These are phyloP conservation scores for Aspergillus niger DNA, from an alignment of 2,329 filamentous ascomycete genomes.

Conservation along the genomic window DNA sequence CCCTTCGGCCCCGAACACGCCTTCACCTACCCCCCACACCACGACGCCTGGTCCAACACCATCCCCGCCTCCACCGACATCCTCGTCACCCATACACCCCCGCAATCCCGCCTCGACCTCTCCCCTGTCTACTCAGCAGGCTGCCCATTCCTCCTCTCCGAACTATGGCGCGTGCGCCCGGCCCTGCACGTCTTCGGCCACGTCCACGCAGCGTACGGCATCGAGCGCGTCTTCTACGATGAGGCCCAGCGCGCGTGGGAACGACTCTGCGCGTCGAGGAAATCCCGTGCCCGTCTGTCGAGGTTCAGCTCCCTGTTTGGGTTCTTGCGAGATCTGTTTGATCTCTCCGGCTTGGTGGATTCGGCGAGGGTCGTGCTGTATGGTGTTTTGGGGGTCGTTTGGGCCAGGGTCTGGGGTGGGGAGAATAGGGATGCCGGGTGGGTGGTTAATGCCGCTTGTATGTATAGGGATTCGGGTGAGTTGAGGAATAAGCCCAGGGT, in stretches of 20 bases:
- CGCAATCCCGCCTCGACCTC: slow-evolving; percentile 67
- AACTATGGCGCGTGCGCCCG: slow-evolving; percentile 74
- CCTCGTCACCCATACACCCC: slow-evolving; percentile 78
- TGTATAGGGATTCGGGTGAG: slow-evolving; percentile 40
- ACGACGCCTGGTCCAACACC: slow-evolving; percentile 71
- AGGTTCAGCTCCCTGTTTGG: slow-evolving; percentile 30
- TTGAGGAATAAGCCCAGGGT: slow-evolving; percentile 43
- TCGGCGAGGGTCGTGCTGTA: slow-evolving; percentile 54
- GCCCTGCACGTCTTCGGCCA: slow-evolving; percentile 82
- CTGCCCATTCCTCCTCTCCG: slow-evolving; percentile 68
- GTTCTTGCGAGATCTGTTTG: slow-evolving; percentile 39
- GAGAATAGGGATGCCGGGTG: slow-evolving; percentile 48
- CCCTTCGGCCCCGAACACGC: slow-evolving; percentile 73
- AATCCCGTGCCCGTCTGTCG: slow-evolving; percentile 24
- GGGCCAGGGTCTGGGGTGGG: slow-evolving; percentile 62
- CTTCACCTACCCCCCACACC: slow-evolving; percentile 70
- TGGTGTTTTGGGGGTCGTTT: slow-evolving; percentile 59
- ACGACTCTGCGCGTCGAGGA: slow-evolving; percentile 53
- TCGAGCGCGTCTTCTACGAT: slow-evolving; percentile 72
- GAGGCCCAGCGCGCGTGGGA: slow-evolving; percentile 72
- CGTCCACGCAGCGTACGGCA: slow-evolving; percentile 74
- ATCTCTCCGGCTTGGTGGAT: slow-evolving; percentile 49
- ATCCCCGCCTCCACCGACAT: slow-evolving; percentile 74
- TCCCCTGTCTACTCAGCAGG: slow-evolving; percentile 63
- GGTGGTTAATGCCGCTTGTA: slow-evolving; percentile 63